These are phyloP conservation scores for Pythium volutum DNA, from an alignment of 352 stramenopile genomes.

Conservation along the genomic window DNA sequence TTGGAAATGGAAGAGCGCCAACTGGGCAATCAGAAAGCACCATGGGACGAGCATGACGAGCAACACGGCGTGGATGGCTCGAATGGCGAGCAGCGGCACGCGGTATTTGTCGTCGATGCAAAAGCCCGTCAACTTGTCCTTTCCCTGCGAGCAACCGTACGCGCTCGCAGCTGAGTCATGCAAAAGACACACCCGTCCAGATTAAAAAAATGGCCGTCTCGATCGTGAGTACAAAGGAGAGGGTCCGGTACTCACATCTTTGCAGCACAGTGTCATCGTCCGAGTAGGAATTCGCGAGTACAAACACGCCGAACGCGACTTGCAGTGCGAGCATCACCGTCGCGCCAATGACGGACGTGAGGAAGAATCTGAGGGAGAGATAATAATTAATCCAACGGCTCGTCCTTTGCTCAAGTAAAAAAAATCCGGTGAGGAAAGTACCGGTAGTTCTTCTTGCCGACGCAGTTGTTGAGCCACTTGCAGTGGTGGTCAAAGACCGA, in stretches of 20 bases:
- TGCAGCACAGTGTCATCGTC: constrained; percentile 37
- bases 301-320: constrained; percentile 57
- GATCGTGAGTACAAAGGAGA: neutral
- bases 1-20: constrained; percentile 82
- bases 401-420: neutral
- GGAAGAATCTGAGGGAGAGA: constrained; percentile 43
- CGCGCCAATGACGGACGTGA: constrained; percentile 64
- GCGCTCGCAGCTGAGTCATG: constrained; percentile 43
- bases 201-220: neutral
- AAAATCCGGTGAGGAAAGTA: constrained; percentile 4
- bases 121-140: constrained; percentile 36
- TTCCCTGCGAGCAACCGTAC: constrained; percentile 55
- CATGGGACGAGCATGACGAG: constrained; percentile 65
- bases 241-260: constrained; percentile 28
- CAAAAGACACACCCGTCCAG: neutral
- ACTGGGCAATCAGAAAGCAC: constrained; percentile 76
- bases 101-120: constrained; percentile 52
- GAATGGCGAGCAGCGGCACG: constrained; percentile 53
- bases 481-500: constrained; percentile 97
- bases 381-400: neutral
- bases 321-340: constrained; percentile 67
- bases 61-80: constrained; percentile 61
- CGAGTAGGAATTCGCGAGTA: constrained; percentile 54
- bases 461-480: constrained; percentile 97
- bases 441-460: constrained; percentile 87